These are phyloP conservation scores for Cladophialophora exuberans DNA, from an alignment of 2,329 filamentous ascomycete species.

Conservation along the genomic window DNA sequence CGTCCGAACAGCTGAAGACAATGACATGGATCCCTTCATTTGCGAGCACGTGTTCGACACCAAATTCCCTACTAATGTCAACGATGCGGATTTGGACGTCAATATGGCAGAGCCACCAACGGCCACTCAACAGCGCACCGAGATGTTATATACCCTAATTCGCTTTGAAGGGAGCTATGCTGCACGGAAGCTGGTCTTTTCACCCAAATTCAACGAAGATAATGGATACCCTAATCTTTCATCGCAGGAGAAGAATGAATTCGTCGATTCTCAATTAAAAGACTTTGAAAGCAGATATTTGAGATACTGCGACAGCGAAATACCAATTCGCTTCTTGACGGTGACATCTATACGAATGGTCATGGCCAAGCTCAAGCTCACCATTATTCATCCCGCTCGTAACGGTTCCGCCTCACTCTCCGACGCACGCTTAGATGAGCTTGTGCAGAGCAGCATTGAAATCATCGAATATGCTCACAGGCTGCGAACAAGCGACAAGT, in stretches of 20 bases:
- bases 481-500: constrained; percentile 25
- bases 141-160: constrained; percentile 35
- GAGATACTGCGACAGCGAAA: constrained; percentile 46
- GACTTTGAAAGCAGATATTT: constrained; percentile 59
- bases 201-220: constrained; percentile 25
- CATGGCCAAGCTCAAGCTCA: constrained; percentile 24
- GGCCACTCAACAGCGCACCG: constrained; percentile 16
- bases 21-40: constrained; percentile 65
- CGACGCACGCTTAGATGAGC: not conserved
- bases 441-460: constrained; percentile 23
- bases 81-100: constrained; percentile 51
- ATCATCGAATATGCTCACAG: constrained; percentile 26
- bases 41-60: constrained; percentile 62
- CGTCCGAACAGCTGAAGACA: constrained; percentile 62
- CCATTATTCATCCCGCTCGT: constrained; percentile 13
- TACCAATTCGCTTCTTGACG: constrained; percentile 27
- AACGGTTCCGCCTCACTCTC: constrained; percentile 1
- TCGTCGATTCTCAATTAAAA: constrained; percentile 45
- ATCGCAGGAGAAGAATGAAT: constrained; percentile 24
- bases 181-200: constrained; percentile 32
- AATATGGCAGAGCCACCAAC: constrained; percentile 8
- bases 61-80: constrained; percentile 51
- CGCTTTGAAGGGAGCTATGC: constrained; percentile 32
- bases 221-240: constrained; percentile 29
- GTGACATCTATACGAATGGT: constrained; percentile 21